These are phyloP conservation scores for Porpolomopsis calyptriformis DNA, from an alignment of 768 basidiomycete species.

Conservation along the genomic window DNA sequence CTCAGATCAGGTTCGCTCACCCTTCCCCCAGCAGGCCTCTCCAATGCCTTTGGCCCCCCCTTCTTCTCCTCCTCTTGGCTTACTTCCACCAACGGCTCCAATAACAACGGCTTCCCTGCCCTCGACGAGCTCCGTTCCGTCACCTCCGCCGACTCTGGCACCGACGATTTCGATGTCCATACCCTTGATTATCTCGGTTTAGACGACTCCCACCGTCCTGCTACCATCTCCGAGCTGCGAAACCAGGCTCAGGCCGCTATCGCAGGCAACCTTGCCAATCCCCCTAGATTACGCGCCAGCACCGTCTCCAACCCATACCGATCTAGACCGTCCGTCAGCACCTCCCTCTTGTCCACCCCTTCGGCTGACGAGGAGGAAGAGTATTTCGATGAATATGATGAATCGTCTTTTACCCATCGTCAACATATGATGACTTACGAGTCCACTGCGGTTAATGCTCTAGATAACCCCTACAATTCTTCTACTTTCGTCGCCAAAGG, in stretches of 20 bases:
- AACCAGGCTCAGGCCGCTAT: conserved; percentile 87
- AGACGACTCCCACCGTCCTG: conserved; percentile 70
- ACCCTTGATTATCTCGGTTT: conserved; percentile 95
- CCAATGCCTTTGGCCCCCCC: conserved; percentile 77
- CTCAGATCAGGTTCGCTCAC: conserved; percentile 90
- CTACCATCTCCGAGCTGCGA: conserved; percentile 80
- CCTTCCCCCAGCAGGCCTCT: conserved; percentile 63
- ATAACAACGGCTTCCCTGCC: conserved; percentile 47
- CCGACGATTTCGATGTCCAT: conserved; percentile 85
- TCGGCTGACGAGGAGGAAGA: conserved; percentile 69
- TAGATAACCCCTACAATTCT: too few relatives aligned
- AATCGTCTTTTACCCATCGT: conserved; percentile 35
- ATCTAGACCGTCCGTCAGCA: conserved; percentile 45
- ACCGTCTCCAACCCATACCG: conserved; percentile 94
- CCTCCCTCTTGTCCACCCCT: conserved; percentile 54
- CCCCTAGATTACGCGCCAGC: conserved; percentile 73
- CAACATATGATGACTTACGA: conserved; percentile 60
- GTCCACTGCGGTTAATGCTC: too few relatives aligned
- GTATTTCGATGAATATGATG: conserved; percentile 54
- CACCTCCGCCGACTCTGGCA: conserved; percentile 65
- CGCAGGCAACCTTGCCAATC: conserved; percentile 70
- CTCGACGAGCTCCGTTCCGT: conserved; percentile 78
- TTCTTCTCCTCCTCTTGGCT: conserved; percentile 91
- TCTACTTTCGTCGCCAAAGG: conserved; percentile 58
- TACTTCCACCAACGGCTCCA: conserved; percentile 41